Base-by-base conservation (phyloP, 108 stramenopile species). In the Asterionellopsis glacialis region DNA sequence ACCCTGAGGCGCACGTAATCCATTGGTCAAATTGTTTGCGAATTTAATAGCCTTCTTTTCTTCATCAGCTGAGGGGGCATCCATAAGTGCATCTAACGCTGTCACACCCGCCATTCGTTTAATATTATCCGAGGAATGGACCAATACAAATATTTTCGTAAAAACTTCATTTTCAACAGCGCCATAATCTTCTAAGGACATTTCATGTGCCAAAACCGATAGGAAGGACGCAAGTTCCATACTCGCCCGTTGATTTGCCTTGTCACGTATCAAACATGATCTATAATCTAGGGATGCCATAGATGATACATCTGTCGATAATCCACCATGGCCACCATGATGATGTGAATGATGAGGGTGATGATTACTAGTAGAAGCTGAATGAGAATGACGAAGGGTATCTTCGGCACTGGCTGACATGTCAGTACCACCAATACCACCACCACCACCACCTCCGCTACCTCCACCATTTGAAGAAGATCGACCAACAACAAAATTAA, bases 11-110 rank as follows among this genome's bases (percentile, higher is more conserved):
- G 75, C 57, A 48, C 87, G 72, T 21, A 90, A 70, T 18, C 88
- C 89, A 45, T 83, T 69, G 57, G 80, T 82, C 11, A 98, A 73
- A 12, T 82, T 87, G 55, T 96, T 91, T 21, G 95, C 95, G 63
- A 97, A 96, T 24, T 93, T 85, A 65, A 94, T 95, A 4, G 90
- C 78, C 73, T 95, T 96, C 57, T 84, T 83, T 57, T 89, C 84
- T 51, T 94, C 93, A 23, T 96, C 88, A 11, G 88, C 87, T 57
- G 84, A 83, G 4, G 92, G 93, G 0, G 88, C 85, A 44, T 75
- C 82, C 23, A 95, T 64, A 4, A 95, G 72, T 25, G 84, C 84
- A 68, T 91, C 88, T 22, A 95, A 48, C 0, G 87, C 90, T 1
- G 83, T 81, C 23, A 95, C 76, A 45, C 94, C 94, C 39, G 90